Conservation (phyloP, 306 rosid species). For the Fagus crenata region DNA sequence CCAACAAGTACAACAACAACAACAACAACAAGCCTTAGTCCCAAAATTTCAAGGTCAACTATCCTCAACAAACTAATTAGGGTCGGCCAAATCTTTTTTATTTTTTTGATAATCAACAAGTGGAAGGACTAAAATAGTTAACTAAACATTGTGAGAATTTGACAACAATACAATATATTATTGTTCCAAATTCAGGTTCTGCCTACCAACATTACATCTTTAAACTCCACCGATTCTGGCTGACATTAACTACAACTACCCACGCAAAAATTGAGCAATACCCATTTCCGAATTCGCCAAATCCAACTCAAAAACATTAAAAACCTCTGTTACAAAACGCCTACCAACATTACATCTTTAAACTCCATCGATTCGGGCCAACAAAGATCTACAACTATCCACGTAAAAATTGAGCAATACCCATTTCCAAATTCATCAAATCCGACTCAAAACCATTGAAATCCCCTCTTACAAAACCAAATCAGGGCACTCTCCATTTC, state of each 20-base stretch:
- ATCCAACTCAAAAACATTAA: not conserved
- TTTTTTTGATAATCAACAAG: not conserved
- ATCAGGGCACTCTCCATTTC: too few species aligned
- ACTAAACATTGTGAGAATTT: not conserved
- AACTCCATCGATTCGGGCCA: not conserved
- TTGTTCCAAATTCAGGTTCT: not conserved
- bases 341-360: not conserved
- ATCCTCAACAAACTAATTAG: too few species aligned
- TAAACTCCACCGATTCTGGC: not conserved
- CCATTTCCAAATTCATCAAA: slow-evolving; percentile 1
- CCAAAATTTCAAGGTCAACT: too few species aligned
- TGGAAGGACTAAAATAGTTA: not conserved
- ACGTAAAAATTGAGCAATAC: not conserved
- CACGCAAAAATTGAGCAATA: not conserved
- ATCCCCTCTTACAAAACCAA: not conserved
- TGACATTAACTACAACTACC: not conserved
- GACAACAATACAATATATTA: not conserved
- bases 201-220: not conserved
- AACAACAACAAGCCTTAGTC: too few species aligned
- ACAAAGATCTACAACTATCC: not conserved
- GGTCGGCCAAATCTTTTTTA: too few species aligned
- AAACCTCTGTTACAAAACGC: not conserved
- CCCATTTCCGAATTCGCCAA: slow-evolving; percentile 1
- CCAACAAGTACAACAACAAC: not conserved
- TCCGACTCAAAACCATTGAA: not conserved